Conservation (phyloP, 2,329 filamentous ascomycete species). For the Cladophialophora bantiana region DNA sequence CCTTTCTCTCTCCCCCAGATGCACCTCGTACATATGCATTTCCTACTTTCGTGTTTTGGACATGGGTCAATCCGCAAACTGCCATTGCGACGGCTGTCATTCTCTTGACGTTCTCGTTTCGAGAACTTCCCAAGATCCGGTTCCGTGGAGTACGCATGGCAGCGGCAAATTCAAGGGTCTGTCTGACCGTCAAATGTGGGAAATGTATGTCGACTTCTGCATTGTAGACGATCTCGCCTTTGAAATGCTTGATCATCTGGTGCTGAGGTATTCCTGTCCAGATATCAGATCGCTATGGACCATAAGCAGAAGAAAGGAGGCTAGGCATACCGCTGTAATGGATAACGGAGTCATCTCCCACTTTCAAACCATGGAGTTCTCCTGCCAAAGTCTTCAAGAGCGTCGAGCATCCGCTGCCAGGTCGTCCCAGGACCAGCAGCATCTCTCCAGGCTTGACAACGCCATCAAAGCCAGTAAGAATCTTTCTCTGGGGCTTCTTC, state of each 20-base stretch:
- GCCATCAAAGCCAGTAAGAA: slow-evolving; percentile 70
- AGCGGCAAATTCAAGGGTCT: slow-evolving; percentile 63
- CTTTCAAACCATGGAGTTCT: slow-evolving; percentile 78
- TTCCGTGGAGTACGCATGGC: slow-evolving; percentile 58
- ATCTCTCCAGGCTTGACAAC: slow-evolving; percentile 76
- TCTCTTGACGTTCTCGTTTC: slow-evolving; percentile 50
- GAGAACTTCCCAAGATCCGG: slow-evolving; percentile 47
- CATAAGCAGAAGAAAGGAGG: background rate
- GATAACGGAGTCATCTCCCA: slow-evolving; percentile 73
- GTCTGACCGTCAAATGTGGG: slow-evolving; percentile 71
- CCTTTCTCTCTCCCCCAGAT: slow-evolving; percentile 62
- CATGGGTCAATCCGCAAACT: slow-evolving; percentile 59
- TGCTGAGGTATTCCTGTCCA: slow-evolving; percentile 9
- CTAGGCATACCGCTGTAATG: slow-evolving; percentile 70
- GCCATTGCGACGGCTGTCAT: slow-evolving; percentile 55
- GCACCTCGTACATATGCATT: slow-evolving; percentile 68
- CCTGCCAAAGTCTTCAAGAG: slow-evolving; percentile 74
- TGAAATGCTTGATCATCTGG: slow-evolving; percentile 59
- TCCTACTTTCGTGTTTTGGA: slow-evolving; percentile 56
- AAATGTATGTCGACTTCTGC: slow-evolving; percentile 85
- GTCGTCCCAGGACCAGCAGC: slow-evolving; percentile 72
- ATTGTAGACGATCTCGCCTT: slow-evolving; percentile 83
- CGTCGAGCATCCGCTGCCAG: slow-evolving; percentile 74
- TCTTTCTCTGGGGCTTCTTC: slow-evolving; percentile 61
- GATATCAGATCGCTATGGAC: background rate